Conservation (phyloP, 2,329 filamentous ascomycete genomes). For the Helotiales sp. region DNA sequence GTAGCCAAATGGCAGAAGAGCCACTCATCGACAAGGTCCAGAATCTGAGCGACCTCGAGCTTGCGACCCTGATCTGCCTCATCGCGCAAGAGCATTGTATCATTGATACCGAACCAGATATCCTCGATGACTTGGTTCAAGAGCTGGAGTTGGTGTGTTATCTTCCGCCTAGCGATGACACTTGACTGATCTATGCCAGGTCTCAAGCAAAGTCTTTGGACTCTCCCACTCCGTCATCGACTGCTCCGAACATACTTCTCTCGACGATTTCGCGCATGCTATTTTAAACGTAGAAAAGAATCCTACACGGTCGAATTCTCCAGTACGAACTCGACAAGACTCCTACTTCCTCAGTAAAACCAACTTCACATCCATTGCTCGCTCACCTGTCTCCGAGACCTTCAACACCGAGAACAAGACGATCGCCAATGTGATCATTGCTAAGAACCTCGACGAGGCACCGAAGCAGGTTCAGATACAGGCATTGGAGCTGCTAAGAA, state of each 20-base stretch:
- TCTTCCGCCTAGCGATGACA: background rate
- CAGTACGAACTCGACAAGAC: constrained; percentile 31
- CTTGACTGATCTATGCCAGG: constrained; percentile 42
- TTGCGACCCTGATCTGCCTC: constrained; percentile 81
- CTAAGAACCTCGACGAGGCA: constrained; percentile 74
- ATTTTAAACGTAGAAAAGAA: constrained; percentile 44
- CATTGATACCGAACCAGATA: constrained; percentile 67
- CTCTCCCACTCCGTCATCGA: constrained; percentile 69
- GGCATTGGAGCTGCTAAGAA: constrained; percentile 74
- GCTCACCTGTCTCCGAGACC: constrained; percentile 37
- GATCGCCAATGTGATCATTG: constrained; percentile 82
- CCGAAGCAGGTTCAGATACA: constrained; percentile 81
- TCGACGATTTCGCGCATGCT: constrained; percentile 77
- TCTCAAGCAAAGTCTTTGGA: constrained; percentile 70
- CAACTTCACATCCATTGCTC: constrained; percentile 29
- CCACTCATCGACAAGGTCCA: constrained; percentile 69
- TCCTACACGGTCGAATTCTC: constrained; percentile 27
- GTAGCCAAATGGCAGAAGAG: constrained; percentile 58
- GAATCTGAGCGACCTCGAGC: constrained; percentile 80
- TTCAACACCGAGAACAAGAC: constrained; percentile 43
- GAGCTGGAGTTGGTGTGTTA: constrained; percentile 68
- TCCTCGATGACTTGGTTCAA: constrained; percentile 66
- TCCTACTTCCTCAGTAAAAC: constrained; percentile 35
- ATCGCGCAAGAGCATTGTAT: constrained; percentile 85
- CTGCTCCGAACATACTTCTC: constrained; percentile 70